A percentile compares a stretch with the other conserved stretches of the same genome.
phyloP scores from a whole-genome alignment of 176 grass and related monocot species.

The Dactylis glomerata region DNA sequence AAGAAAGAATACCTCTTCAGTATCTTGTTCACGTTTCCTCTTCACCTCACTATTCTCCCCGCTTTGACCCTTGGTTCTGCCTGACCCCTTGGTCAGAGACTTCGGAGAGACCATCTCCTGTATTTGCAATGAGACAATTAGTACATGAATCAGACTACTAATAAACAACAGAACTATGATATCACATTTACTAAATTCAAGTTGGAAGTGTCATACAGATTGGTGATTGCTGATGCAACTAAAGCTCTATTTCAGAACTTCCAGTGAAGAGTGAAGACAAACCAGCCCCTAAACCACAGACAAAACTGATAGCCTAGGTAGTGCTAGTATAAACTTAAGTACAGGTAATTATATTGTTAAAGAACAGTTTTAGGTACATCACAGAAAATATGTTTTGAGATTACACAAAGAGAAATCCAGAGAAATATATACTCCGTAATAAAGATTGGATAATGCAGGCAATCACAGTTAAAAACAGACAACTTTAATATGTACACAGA shows the following conservation, averaged over 20 bases:
- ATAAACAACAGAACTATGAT: background rate
- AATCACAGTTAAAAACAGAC: slow-evolving; percentile 1
- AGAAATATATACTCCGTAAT: background rate
- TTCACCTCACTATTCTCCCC: slow-evolving; percentile 50
- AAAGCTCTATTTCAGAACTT: background rate
- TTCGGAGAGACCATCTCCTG: slow-evolving; percentile 67
- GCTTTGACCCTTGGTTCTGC: slow-evolving; percentile 45
- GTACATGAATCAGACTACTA: slow-evolving; percentile 10
- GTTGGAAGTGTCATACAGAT: background rate
- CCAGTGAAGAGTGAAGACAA: background rate
- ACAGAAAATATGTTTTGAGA: background rate
- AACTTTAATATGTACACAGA: slow-evolving; percentile 17
- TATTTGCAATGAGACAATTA: slow-evolving; percentile 23
- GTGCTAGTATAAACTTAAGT: background rate
- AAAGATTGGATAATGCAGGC: background rate
- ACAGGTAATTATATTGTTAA: background rate
- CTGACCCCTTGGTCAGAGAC: slow-evolving; percentile 34
- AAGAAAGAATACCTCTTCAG: slow-evolving; percentile 42
- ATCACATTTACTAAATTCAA: slow-evolving; percentile 1
- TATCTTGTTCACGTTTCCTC: slow-evolving; percentile 57
- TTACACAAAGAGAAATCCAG: background rate
- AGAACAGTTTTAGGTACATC: background rate
- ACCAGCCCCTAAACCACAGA: background rate
- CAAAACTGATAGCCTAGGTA: background rate
- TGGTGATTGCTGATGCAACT: background rate